Base-by-base conservation (phyloP, 1,284 basidiomycete species). In the Leccinum subatratum region DNA sequence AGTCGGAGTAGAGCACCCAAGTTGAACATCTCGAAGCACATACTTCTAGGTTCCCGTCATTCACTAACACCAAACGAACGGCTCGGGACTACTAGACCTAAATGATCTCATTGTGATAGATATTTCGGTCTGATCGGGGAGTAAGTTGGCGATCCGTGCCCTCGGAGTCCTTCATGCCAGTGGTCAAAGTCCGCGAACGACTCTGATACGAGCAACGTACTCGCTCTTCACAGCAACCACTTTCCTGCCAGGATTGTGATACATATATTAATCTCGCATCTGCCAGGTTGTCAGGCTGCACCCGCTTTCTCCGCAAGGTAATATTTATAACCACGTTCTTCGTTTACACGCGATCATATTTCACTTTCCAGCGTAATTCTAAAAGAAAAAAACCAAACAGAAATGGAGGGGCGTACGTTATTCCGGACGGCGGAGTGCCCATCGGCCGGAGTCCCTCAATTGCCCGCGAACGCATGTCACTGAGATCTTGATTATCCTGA, bases 141-240 rank as follows among this genome's bases (percentile, higher is more conserved):
- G 45, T 58, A 64, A 64, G 59, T 70, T 69, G 69, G 63, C 67
- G 72, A 73, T 69, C 71, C 72, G 64, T 70, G 68, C 39, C 48
- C 54, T 57, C n/a, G n/a, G n/a, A n/a, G n/a, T n/a, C 11, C 56
- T 51, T 54, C 48, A 18, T 62, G 9, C 18, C n/a, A 59, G 58
- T 25, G 16, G 6, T 22, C 39, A 64, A 68, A 64, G 67, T 70
- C 70, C 71, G 62, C 70, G 64, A 70, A 71, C 25, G 1, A n/a
- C 25, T 25, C 22, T 57, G 34, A 28, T 22, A 5, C 11, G 28
- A 22, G 20, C 45, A 48, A 9, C 18, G 48, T 54, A 4, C 54
- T 45, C 2, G 3, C 18, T 45, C 42, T 45, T 45, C 42, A 45
- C 42, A 45, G 42, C 42, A 45, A 3, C 42, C 42, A 45, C 42